These are phyloP conservation scores for Populus hybrid DNA, from an alignment of 441 rosid genomes.

Conservation along the genomic window DNA sequence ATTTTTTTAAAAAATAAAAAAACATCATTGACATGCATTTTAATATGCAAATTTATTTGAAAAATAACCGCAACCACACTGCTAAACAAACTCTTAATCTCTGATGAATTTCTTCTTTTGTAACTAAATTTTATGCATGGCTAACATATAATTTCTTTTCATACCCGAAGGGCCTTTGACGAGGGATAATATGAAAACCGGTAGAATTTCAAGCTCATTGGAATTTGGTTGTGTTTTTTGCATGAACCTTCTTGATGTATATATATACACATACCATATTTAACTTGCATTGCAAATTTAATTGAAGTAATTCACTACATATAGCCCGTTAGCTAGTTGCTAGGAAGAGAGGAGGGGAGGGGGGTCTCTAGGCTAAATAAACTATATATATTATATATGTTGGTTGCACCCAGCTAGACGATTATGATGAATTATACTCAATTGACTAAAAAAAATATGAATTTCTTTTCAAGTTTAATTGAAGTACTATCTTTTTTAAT, in stretches of 20 bases:
- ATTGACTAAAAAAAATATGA: too few species aligned
- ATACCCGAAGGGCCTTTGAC: too few species aligned
- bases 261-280: background rate
- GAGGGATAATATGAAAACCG: background rate
- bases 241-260: background rate
- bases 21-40: too few species aligned
- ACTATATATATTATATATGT: background rate
- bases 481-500: too few species aligned
- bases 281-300: background rate
- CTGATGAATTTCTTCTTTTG: background rate
- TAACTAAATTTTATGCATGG: background rate
- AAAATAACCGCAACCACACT: too few species aligned
- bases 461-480: too few species aligned
- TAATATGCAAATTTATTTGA: too few species aligned
- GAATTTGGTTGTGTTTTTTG: background rate
- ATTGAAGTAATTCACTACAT: background rate
- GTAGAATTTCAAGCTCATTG: background rate
- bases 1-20: too few species aligned
- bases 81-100: background rate
- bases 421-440: background rate
- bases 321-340: background rate
- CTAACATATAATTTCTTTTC: background rate
- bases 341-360: background rate
- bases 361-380: background rate
- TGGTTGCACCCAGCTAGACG: background rate